Evolutionary conservation across 1,284 basidiomycete genomes (phyloP), one percentile per base, ranked within the genome.

Genomic region (Ganoderma multipileum): DNA sequence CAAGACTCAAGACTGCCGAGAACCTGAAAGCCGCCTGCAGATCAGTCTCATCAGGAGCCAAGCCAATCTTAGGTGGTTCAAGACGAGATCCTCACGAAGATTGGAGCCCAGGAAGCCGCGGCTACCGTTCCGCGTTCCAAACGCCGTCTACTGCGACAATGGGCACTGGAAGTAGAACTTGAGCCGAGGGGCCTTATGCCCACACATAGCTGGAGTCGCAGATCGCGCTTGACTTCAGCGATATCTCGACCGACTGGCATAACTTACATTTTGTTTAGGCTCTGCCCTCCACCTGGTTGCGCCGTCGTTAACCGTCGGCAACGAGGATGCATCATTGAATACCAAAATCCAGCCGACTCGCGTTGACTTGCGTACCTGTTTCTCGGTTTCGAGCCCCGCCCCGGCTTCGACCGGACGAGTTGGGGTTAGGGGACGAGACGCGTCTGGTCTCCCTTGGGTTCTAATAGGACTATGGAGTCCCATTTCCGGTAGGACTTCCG

Each of bases 1-100:
- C 7, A 79, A 59, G 5, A 74, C 73, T 76, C 7, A 79, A 59
- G 5, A 74, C 73, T 0, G 77, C 76, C 18, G 79, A 77, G 65
- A 76, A 79, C 4, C 2, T 12, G 47, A 79, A 68, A n/a, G 75
- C 77, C 16, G 76, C 76, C 77, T 77, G 55, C 4, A 36, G 4
- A 20, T 61, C 26, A 36, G n/a, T 7, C 20, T 47, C 16, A 0
- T 28, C 20, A 23, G 30, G 3, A 14, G 6, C 23, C 16, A 16
- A 14, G 33, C 41, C n/a, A 47, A 50, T 50, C 47, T 50, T 42
- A 42, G 41, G 20, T 42, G 41, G 11, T 14, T 39, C 12, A 16
- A 38, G n/a, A 30, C n/a, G 50, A 36, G 20, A 38, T 0, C 61
- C 68, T 23, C 42, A 65, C 63, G 54, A 67, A 66, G n/a, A 68